Percentiles rank a stretch among this genome's conserved stretches.
Conservation (phyloP, 768 basidiomycete genomes). For the Mycena amicta region DNA sequence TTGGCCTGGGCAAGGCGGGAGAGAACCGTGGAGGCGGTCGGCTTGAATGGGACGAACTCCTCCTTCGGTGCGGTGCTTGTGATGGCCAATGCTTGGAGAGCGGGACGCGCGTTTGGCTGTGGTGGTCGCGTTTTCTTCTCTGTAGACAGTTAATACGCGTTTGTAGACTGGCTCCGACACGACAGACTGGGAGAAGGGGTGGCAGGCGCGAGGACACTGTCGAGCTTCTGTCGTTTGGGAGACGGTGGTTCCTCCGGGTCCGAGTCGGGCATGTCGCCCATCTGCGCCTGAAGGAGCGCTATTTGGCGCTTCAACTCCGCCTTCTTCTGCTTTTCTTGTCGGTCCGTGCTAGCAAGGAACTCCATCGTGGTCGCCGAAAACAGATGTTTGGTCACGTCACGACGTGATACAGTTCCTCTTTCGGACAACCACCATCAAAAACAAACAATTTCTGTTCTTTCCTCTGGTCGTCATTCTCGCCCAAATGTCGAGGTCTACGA, state of each 20-base stretch:
- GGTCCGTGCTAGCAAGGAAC: slow-evolving; percentile 33
- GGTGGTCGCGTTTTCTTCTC: slow-evolving; percentile 19
- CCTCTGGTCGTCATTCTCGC: no score
- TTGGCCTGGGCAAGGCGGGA: slow-evolving; percentile 21
- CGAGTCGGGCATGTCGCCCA: slow-evolving; percentile 28
- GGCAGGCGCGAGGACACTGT: slow-evolving; percentile 44
- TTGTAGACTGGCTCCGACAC: slow-evolving; percentile 23
- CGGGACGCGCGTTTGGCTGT: slow-evolving; percentile 3
- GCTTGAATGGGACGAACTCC: slow-evolving; percentile 8
- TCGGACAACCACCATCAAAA: not conserved
- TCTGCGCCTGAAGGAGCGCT: slow-evolving; percentile 44
- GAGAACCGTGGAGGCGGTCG: slow-evolving; percentile 5
- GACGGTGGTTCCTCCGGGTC: slow-evolving; percentile 28
- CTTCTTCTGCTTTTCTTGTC: slow-evolving; percentile 35
- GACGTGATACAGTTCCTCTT: not conserved
- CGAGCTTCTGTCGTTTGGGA: slow-evolving; percentile 41
- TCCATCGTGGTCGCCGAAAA: slow-evolving; percentile 33
- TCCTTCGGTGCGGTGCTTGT: slow-evolving; percentile 6
- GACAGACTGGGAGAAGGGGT: slow-evolving; percentile 71
- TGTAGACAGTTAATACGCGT: slow-evolving; percentile 33
- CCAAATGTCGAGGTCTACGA: no score
- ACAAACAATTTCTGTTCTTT: not conserved
- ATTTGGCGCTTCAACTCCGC: slow-evolving; percentile 46
- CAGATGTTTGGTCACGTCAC: not conserved
- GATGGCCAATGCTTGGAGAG: slow-evolving; percentile 3